These are phyloP conservation scores for Cadophora gregata DNA, from an alignment of 2,329 filamentous ascomycete genomes.

Conservation along the genomic window DNA sequence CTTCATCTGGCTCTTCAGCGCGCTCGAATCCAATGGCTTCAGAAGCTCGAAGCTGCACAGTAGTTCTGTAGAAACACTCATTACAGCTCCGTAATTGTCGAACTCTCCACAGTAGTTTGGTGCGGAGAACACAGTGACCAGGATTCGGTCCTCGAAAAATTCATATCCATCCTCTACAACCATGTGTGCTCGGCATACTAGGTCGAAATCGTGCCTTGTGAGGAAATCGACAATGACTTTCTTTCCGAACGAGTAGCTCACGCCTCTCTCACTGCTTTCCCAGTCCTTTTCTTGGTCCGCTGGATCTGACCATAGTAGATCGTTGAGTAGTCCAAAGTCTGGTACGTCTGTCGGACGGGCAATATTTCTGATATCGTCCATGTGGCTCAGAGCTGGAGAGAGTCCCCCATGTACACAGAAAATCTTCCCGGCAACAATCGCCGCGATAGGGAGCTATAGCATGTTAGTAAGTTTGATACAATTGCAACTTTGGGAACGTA, in stretches of 20 bases:
- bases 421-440: conserved; percentile 97
- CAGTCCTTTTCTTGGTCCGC: conserved; percentile 98
- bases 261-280: conserved; percentile 96
- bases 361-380: conserved; percentile 98
- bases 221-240: conserved; percentile 98
- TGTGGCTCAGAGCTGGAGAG: conserved; percentile 89
- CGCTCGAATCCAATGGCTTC: conserved; percentile 94
- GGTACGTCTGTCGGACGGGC: conserved; percentile 95
- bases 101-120: conserved; percentile 99
- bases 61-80: conserved; percentile 93
- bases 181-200: conserved; percentile 98
- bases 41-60: conserved; percentile 97
- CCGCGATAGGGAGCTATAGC: conserved; percentile 76
- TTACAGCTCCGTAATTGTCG: conserved; percentile 98
- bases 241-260: conserved; percentile 98
- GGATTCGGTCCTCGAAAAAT: conserved; percentile 93
- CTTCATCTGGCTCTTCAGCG: conserved; percentile 98
- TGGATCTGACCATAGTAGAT: conserved; percentile 95
- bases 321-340: conserved; percentile 93
- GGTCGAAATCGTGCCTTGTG: conserved; percentile 92
- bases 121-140: conserved; percentile 97
- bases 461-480: conserved; percentile 26
- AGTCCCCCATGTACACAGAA: conserved; percentile 97
- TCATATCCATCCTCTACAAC: conserved; percentile 99
- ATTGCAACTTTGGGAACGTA: conserved; percentile 30